These are phyloP conservation scores for Rubus idaeus DNA, from an alignment of 306 rosid genomes.

Conservation along the genomic window DNA sequence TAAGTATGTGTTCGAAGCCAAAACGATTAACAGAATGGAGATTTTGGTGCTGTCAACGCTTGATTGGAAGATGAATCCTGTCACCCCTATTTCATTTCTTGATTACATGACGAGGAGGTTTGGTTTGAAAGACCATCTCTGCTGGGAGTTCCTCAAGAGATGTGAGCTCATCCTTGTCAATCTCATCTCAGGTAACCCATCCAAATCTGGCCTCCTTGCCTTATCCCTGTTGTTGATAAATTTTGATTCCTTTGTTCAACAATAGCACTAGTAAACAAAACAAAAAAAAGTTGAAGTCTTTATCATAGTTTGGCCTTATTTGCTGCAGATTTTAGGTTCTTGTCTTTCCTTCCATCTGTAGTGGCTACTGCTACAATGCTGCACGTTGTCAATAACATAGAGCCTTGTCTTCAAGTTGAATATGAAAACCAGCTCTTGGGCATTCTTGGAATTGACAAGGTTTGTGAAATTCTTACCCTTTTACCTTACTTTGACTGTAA, in stretches of 20 bases:
- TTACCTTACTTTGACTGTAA: background rate
- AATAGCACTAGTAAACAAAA: background rate
- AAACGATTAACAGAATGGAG: slow-evolving; percentile 77
- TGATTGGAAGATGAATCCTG: slow-evolving; percentile 86
- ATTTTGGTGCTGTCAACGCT: slow-evolving; percentile 87
- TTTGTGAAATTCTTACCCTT: background rate
- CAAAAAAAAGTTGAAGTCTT: background rate
- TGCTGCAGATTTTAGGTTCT: slow-evolving; percentile 64
- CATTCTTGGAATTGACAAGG: slow-evolving; percentile 76
- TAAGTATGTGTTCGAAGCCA: slow-evolving; percentile 65
- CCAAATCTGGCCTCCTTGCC: background rate
- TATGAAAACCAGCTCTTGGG: slow-evolving; percentile 58
- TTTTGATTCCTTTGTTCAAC: background rate
- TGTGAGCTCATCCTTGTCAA: slow-evolving; percentile 58
- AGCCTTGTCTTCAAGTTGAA: slow-evolving; percentile 53
- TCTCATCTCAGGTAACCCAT: slow-evolving; percentile 50
- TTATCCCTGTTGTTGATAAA: background rate
- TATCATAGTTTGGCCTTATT: background rate
- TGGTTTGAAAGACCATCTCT: slow-evolving; percentile 62
- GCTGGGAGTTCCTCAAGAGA: slow-evolving; percentile 56
- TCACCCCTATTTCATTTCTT: slow-evolving; percentile 74
- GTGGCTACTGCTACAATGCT: slow-evolving; percentile 78
- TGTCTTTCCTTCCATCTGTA: slow-evolving; percentile 70
- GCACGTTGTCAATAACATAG: slow-evolving; percentile 58
- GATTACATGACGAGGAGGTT: slow-evolving; percentile 67